These are phyloP conservation scores for Pythium periplocum DNA, from an alignment of 352 stramenopile genomes.

Conservation along the genomic window DNA sequence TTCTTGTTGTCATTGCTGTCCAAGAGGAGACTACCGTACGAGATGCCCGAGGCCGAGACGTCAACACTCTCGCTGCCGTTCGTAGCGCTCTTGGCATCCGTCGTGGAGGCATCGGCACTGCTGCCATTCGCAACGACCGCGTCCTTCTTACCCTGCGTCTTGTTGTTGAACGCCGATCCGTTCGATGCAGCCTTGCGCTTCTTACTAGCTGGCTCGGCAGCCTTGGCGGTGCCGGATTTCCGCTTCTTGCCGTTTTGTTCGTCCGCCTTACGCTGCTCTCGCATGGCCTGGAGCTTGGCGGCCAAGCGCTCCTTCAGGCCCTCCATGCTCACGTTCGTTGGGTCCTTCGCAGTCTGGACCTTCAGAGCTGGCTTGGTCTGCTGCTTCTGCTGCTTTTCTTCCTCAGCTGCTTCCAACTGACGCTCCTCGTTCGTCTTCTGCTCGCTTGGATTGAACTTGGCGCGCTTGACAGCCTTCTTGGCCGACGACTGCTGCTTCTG, in stretches of 20 bases:
- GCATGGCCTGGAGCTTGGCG: slow-evolving; percentile 64
- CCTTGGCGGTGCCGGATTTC: slow-evolving; percentile 17
- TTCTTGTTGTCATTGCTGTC: slow-evolving; percentile 39
- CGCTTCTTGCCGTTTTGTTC: slow-evolving; percentile 60
- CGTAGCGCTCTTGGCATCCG: slow-evolving; percentile 11
- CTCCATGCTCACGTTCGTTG: slow-evolving; percentile 39
- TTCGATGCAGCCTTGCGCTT: slow-evolving; percentile 51
- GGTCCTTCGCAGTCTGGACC: slow-evolving; percentile 35
- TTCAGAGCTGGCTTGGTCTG: slow-evolving; percentile 14
- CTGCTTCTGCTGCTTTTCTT: slow-evolving; percentile 46
- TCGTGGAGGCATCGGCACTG: slow-evolving; percentile 4
- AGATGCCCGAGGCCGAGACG: slow-evolving; percentile 38
- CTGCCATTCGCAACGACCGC: slow-evolving; percentile 10
- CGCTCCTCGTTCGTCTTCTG: slow-evolving; percentile 63
- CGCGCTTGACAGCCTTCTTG: slow-evolving; percentile 66
- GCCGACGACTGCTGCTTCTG: slow-evolving; percentile 42
- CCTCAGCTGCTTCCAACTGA: slow-evolving; percentile 37
- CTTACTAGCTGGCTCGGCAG: slow-evolving; percentile 33
- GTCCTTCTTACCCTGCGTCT: slow-evolving; percentile 24
- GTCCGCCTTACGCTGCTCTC: slow-evolving; percentile 66
- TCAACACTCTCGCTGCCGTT: slow-evolving; percentile 7
- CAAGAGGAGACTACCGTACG: slow-evolving; percentile 71
- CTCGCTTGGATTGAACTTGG: slow-evolving; percentile 59
- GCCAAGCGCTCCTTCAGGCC: slow-evolving; percentile 62
- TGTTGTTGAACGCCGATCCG: slow-evolving; percentile 32